These are phyloP conservation scores for Exophiala viscosa DNA, from an alignment of 2,329 filamentous ascomycete genomes.

Conservation along the genomic window DNA sequence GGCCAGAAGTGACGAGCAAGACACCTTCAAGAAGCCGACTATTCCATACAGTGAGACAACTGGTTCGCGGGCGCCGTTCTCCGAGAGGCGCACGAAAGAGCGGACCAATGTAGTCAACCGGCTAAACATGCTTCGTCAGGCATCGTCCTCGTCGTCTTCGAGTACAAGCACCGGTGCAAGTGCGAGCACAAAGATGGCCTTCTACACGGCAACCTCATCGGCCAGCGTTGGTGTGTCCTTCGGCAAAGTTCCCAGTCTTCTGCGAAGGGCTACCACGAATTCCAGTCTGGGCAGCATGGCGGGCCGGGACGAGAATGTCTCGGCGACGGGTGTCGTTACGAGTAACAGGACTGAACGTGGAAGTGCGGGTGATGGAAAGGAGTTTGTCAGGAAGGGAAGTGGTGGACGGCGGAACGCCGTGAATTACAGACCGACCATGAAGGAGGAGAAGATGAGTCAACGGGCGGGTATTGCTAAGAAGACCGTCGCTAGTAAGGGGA, in stretches of 20 bases:
- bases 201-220: slow-evolving; percentile 18
- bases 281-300: slow-evolving; percentile 22
- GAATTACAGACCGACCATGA: slow-evolving; percentile 26
- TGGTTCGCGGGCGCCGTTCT: slow-evolving; percentile 30
- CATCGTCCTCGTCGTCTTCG: slow-evolving; percentile 37
- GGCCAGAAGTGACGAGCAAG: slow-evolving; percentile 25
- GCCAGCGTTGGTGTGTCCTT: slow-evolving; percentile 8
- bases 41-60: slow-evolving; percentile 13
- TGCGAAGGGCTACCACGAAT: slow-evolving; percentile 29
- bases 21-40: slow-evolving; percentile 29
- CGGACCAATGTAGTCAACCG: slow-evolving; percentile 44
- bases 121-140: slow-evolving; percentile 42
- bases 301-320: slow-evolving; percentile 37
- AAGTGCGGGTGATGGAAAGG: slow-evolving; percentile 25
- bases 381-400: slow-evolving; percentile 26
- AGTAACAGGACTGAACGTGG: slow-evolving; percentile 25
- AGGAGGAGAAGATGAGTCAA: slow-evolving; percentile 28
- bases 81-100: slow-evolving; percentile 33
- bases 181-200: slow-evolving; percentile 24
- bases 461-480: slow-evolving; percentile 25
- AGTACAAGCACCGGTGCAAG: neutral
- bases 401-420: slow-evolving; percentile 27
- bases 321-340: slow-evolving; percentile 27
- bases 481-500: slow-evolving; percentile 15
- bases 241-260: slow-evolving; percentile 22